These are phyloP conservation scores for Penicillium verhagenii DNA, from an alignment of 495 filamentous ascomycete species.

Conservation along the genomic window DNA sequence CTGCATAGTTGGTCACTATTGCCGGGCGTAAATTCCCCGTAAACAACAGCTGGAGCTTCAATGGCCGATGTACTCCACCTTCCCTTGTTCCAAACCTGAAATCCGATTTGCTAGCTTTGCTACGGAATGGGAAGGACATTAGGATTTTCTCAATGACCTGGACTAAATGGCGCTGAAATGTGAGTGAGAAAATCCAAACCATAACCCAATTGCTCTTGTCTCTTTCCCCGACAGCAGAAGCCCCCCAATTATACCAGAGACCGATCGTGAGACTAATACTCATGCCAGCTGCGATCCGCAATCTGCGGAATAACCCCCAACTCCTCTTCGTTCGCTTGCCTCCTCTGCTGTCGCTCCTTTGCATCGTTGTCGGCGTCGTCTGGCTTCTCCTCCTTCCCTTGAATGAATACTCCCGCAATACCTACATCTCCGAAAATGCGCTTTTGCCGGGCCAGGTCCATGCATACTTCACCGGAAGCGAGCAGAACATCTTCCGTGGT, in stretches of 20 bases:
- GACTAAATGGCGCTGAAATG: constrained; percentile 43
- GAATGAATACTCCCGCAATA: constrained; percentile 84
- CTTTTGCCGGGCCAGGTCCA: constrained; percentile 94
- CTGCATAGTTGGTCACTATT: constrained; percentile 23
- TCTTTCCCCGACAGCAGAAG: constrained; percentile 13
- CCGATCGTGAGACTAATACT: constrained; percentile 16
- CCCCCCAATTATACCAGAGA: constrained; percentile 5
- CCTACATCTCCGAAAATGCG: constrained; percentile 97
- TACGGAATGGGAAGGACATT: constrained; percentile 16
- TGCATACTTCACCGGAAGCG: constrained; percentile 94
- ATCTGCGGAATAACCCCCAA: constrained; percentile 43
- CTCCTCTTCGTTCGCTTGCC: constrained; percentile 42
- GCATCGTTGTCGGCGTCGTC: constrained; percentile 79
- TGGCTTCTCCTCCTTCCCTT: constrained; percentile 95
- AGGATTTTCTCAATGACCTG: constrained; percentile 19
- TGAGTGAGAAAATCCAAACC: constrained; percentile 21
- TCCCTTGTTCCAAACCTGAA: background rate
- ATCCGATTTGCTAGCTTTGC: constrained; percentile 11
- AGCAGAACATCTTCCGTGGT: constrained; percentile 91
- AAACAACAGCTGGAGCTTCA: constrained; percentile 18
- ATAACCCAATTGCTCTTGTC: background rate
- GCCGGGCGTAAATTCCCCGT: constrained; percentile 26
- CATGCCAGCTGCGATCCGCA: constrained; percentile 41
- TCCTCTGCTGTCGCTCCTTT: constrained; percentile 69
- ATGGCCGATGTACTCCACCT: background rate